Evolutionary conservation across 768 basidiomycete species (phyloP).

Genomic region (Tulasnella calospora): DNA sequence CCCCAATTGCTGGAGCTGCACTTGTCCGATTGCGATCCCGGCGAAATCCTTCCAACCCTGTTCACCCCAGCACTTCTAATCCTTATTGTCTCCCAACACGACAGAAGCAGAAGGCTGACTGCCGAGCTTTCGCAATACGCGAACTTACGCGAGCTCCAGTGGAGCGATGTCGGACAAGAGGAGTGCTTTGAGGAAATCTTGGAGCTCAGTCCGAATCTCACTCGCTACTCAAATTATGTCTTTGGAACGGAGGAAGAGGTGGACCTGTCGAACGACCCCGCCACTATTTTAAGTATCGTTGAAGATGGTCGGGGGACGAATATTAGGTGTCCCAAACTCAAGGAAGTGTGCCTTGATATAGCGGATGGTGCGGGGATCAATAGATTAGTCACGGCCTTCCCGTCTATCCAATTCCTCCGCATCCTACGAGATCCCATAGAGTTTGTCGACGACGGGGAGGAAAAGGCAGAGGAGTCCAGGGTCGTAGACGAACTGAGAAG

Average conservation of each 20-base stretch:
- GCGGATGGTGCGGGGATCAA: background rate
- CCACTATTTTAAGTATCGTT: background rate
- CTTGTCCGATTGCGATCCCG: background rate
- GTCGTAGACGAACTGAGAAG: background rate
- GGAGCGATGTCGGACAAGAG: background rate
- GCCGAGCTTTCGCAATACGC: background rate
- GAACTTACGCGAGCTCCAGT: background rate
- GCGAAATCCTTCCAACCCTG: background rate
- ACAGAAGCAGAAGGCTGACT: background rate
- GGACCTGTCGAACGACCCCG: background rate
- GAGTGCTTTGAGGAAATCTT: background rate
- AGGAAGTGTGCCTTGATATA: background rate
- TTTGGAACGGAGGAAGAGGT: background rate
- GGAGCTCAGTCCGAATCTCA: background rate
- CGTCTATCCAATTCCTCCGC: background rate
- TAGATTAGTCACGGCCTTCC: background rate
- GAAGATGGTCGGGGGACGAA: background rate
- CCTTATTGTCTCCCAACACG: background rate
- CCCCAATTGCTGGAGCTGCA: background rate
- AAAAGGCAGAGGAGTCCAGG: background rate
- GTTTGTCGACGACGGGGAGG: background rate
- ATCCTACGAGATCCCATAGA: background rate
- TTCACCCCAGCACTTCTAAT: background rate
- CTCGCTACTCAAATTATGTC: background rate
- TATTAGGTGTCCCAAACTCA: background rate